Evolutionary conservation across 73 alveolate species (phyloP).

Genomic region (Stentor roeselii): DNA sequence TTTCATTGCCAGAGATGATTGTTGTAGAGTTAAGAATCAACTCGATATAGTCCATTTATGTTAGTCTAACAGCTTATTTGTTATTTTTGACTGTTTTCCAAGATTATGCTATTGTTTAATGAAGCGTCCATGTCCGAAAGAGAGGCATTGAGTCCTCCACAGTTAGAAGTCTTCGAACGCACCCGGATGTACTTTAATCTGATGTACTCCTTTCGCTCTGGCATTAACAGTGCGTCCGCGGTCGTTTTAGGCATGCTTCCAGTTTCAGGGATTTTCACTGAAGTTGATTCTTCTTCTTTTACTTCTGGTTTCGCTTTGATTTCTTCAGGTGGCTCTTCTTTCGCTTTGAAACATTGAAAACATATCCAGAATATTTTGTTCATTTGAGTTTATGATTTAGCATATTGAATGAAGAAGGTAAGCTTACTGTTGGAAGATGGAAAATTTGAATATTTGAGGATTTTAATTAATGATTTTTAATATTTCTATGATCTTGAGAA

Average conservation of each 20-base stretch:
- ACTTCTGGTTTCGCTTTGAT: not conserved
- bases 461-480: no score
- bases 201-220: not conserved
- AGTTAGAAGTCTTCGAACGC: not conserved
- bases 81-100: no score
- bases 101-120: not conserved
- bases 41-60: not conserved
- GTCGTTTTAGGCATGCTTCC: not conserved
- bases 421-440: no score
- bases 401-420: no score
- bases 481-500: no score
- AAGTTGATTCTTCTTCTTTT: not conserved
- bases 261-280: not conserved
- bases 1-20: not conserved
- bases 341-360: not conserved
- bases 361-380: not conserved
- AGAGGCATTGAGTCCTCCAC: not conserved
- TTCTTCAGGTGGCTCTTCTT: conserved; percentile 9
- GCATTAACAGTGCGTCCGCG: no score
- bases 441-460: no score
- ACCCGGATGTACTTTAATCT: not conserved
- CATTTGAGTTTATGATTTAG: no score
- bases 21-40: not conserved
- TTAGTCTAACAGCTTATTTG: not conserved
- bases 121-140: not conserved